Conservation (phyloP, 2,329 filamentous ascomycete species). For the Sporothrix brasiliensis region DNA sequence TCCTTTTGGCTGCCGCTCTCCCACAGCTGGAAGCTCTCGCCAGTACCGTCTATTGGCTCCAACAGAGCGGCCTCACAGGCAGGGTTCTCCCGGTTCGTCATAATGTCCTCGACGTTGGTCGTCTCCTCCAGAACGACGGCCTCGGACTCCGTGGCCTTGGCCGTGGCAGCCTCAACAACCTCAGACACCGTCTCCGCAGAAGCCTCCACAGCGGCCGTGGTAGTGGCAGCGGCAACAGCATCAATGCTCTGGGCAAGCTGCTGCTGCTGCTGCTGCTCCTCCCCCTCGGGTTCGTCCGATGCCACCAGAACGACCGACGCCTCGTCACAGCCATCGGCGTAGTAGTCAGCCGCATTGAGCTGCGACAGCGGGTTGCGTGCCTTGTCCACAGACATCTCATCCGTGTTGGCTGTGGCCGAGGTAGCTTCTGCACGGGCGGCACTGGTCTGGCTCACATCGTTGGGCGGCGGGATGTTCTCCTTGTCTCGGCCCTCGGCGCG, state of each 20-base stretch:
- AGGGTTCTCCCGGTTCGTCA: constrained; percentile 44
- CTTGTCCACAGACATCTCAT: constrained; percentile 65
- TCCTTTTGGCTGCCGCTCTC: constrained; percentile 69
- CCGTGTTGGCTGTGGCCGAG: constrained; percentile 38
- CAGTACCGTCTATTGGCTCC: constrained; percentile 60
- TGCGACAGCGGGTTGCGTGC: constrained; percentile 67
- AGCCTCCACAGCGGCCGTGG: constrained; percentile 36
- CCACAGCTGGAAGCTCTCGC: constrained; percentile 68
- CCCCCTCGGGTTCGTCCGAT: constrained; percentile 40
- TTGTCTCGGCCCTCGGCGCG: constrained; percentile 71
- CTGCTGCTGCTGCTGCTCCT: not conserved
- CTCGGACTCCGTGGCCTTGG: not conserved
- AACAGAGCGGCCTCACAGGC: constrained; percentile 53
- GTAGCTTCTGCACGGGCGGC: not conserved
- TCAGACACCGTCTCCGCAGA: not conserved
- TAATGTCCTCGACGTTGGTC: constrained; percentile 45
- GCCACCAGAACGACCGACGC: constrained; percentile 63
- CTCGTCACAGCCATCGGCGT: constrained; percentile 66
- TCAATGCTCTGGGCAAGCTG: not conserved
- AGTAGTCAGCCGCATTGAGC: constrained; percentile 68
- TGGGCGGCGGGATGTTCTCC: constrained; percentile 84
- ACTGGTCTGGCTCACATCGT: constrained; percentile 64
- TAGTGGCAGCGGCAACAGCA: constrained; percentile 28
- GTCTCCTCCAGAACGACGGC: constrained; percentile 5
- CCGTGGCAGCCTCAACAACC: not conserved